Evolutionary conservation across 2,329 filamentous ascomycete species (phyloP).

Genomic region (Tympanopsis confertula): DNA sequence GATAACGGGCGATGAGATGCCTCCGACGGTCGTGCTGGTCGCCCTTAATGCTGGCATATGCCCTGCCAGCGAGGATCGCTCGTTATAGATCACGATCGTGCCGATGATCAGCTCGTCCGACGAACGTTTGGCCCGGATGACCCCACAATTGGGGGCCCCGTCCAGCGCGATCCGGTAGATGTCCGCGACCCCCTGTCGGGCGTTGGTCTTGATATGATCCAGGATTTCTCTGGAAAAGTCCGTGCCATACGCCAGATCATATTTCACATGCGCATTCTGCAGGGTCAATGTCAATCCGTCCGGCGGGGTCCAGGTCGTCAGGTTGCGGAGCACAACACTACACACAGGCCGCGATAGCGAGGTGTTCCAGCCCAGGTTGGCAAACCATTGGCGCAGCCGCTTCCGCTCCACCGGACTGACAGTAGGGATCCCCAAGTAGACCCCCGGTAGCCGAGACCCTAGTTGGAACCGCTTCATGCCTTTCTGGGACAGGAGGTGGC

Average conservation of each 20-base stretch:
- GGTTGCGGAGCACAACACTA: slow-evolving; percentile 49
- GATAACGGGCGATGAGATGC: slow-evolving; percentile 56
- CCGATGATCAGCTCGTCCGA: slow-evolving; percentile 35
- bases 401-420: slow-evolving; percentile 33
- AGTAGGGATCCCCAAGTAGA: slow-evolving; percentile 77
- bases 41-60: slow-evolving; percentile 48
- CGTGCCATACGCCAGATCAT: slow-evolving; percentile 52
- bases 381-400: slow-evolving; percentile 59
- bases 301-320: slow-evolving; percentile 48
- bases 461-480: slow-evolving; percentile 72
- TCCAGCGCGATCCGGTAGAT: background rate
- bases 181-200: background rate
- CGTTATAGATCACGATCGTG: slow-evolving; percentile 53
- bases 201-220: background rate
- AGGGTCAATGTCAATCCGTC: slow-evolving; percentile 47
- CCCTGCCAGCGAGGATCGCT: slow-evolving; percentile 43
- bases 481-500: slow-evolving; percentile 56
- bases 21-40: slow-evolving; percentile 39
- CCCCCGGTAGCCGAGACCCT: slow-evolving; percentile 68
- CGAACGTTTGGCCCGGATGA: background rate
- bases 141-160: background rate
- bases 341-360: slow-evolving; percentile 49
- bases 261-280: slow-evolving; percentile 36
- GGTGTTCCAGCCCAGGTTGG: slow-evolving; percentile 79
- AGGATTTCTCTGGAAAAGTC: slow-evolving; percentile 13